Evolutionary conservation across 2,329 filamentous ascomycete species (phyloP).

Genomic region (Fusarium decemcellulare): DNA sequence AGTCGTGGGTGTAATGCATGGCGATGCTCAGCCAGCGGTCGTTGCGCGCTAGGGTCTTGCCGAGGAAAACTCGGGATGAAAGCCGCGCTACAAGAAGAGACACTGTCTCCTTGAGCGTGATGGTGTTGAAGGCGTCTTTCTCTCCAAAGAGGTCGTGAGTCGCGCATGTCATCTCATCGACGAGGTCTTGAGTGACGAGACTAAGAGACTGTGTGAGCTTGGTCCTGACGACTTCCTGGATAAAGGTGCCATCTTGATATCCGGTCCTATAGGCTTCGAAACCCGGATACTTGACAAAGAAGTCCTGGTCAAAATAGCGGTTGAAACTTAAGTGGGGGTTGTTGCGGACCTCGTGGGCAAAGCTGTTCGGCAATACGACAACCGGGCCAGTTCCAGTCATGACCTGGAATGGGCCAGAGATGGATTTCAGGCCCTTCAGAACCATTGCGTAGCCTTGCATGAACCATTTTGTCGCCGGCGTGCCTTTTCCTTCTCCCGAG

Average conservation of each 20-base stretch:
- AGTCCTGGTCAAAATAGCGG: constrained; percentile 15
- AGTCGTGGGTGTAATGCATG: constrained; percentile 58
- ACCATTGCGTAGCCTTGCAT: neutral
- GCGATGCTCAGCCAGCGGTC: constrained; percentile 62
- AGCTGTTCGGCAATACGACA: neutral
- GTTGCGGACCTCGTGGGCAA: constrained; percentile 5
- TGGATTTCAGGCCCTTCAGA: neutral
- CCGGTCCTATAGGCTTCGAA: constrained; percentile 15
- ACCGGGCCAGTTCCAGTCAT: neutral
- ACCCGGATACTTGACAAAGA: constrained; percentile 15
- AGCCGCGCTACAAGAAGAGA: constrained; percentile 58
- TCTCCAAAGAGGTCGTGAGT: neutral
- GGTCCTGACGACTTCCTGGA: neutral
- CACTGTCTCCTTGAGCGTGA: neutral
- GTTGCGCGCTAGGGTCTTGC: constrained; percentile 60
- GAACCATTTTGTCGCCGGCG: neutral
- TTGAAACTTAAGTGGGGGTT: constrained; percentile 17
- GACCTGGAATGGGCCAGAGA: neutral
- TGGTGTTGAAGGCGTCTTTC: neutral
- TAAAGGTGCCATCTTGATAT: constrained; percentile 2
- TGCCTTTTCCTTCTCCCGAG: constrained; percentile 3
- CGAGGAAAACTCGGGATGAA: constrained; percentile 65
- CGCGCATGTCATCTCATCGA: neutral
- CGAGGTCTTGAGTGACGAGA: neutral
- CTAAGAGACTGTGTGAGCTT: neutral